Conservation (phyloP, 2,329 filamentous ascomycete genomes). For the Diaporthe citrichinensis region DNA sequence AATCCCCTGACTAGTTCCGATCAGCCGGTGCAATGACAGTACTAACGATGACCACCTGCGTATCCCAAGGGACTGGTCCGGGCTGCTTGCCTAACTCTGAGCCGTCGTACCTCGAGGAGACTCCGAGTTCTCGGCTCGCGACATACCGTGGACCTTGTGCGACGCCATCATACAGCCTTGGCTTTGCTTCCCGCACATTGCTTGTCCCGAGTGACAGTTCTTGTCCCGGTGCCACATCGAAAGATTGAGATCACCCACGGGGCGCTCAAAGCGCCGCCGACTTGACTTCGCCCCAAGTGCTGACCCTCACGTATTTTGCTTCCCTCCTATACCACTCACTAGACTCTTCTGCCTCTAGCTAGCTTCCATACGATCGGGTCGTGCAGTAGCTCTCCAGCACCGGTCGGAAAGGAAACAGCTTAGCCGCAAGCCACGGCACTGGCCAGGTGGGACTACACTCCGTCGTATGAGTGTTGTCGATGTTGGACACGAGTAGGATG, state of each 20-base stretch:
- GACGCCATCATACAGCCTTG: not conserved
- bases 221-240: slow-evolving; percentile 14
- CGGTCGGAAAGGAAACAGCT: not conserved
- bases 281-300: not conserved
- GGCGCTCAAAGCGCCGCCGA: slow-evolving; percentile 11
- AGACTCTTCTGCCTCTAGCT: not conserved
- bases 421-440: slow-evolving; percentile 36
- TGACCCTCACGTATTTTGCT: not conserved
- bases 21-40: slow-evolving; percentile 10
- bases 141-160: slow-evolving; percentile 5
- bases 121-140: not conserved
- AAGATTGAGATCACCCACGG: not conserved
- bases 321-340: not conserved
- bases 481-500: slow-evolving; percentile 21
- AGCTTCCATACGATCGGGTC: slow-evolving; percentile 15
- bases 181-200: not conserved
- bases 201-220: slow-evolving; percentile 20
- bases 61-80: slow-evolving; percentile 6
- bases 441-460: slow-evolving; percentile 15
- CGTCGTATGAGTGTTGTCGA: not conserved
- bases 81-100: not conserved
- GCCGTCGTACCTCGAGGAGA: slow-evolving; percentile 10
- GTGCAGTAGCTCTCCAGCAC: slow-evolving; percentile 21
- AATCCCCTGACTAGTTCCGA: slow-evolving; percentile 12
- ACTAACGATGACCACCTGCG: not conserved